Conservation (phyloP, 2,329 filamentous ascomycete genomes). For the Fusarium incarnatum region DNA sequence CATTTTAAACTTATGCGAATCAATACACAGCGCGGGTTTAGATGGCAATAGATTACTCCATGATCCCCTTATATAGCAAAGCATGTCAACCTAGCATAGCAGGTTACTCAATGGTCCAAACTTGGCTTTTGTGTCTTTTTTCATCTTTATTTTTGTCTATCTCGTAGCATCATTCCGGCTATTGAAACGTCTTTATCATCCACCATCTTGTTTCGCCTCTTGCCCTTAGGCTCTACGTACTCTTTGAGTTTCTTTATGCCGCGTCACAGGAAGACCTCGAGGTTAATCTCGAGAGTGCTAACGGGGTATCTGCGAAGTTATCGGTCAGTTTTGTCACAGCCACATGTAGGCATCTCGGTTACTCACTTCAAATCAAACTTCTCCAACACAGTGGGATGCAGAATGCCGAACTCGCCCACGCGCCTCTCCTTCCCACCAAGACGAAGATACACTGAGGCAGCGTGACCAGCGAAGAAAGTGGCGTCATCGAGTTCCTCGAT, state of each 20-base stretch:
- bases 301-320: slow-evolving; percentile 77
- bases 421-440: slow-evolving; percentile 77
- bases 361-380: slow-evolving; percentile 88
- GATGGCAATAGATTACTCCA: slow-evolving; percentile 15
- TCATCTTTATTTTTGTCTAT: slow-evolving; percentile 43
- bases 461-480: slow-evolving; percentile 92
- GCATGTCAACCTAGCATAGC: neutral
- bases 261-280: slow-evolving; percentile 86
- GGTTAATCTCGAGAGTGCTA: slow-evolving; percentile 92
- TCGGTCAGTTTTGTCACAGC: slow-evolving; percentile 32
- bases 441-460: slow-evolving; percentile 84
- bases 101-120: slow-evolving; percentile 3
- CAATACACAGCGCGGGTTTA: slow-evolving; percentile 11
- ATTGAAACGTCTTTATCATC: slow-evolving; percentile 34
- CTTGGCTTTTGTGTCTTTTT: slow-evolving; percentile 23
- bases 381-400: slow-evolving; percentile 92
- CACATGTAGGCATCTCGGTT: neutral
- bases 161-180: slow-evolving; percentile 40
- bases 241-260: slow-evolving; percentile 21
- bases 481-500: slow-evolving; percentile 91
- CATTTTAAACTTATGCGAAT: slow-evolving; percentile 2
- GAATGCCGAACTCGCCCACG: slow-evolving; percentile 91
- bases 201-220: slow-evolving; percentile 30
- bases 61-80: slow-evolving; percentile 10
- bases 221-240: slow-evolving; percentile 23